Conservation (phyloP, 371 early-diverging fungal genomes). For the Zychaea mexicana region DNA sequence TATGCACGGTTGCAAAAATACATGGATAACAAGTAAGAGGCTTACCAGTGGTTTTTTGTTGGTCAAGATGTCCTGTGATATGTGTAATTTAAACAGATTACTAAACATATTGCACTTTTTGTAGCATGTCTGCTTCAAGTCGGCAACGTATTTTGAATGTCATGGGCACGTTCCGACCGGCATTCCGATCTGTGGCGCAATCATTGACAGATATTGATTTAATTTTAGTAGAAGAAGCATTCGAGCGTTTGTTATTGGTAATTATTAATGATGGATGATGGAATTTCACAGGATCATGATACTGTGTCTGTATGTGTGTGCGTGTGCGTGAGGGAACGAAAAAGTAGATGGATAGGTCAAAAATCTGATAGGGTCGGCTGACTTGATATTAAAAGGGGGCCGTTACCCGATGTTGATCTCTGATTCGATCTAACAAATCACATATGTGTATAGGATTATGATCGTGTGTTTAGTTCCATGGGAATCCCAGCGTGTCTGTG, state of each 20-base stretch:
- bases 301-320: neutral
- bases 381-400: neutral
- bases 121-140: constrained; percentile 71
- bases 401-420: too few relatives aligned
- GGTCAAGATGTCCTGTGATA: too few relatives aligned
- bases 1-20: constrained; percentile 87
- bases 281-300: neutral
- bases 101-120: neutral
- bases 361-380: neutral
- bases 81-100: too few relatives aligned
- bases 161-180: constrained; percentile 86
- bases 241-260: constrained; percentile 86
- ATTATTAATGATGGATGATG: too few relatives aligned
- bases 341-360: neutral
- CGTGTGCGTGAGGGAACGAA: neutral
- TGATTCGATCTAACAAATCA: too few relatives aligned
- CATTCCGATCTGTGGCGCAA: constrained; percentile 83
- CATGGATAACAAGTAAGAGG: constrained; percentile 81
- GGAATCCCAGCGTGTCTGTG: constrained; percentile 93
- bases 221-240: constrained; percentile 90
- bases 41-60: constrained; percentile 4
- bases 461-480: constrained; percentile 92
- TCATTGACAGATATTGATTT: constrained; percentile 91
- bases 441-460: constrained; percentile 71
- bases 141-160: constrained; percentile 82